These are phyloP conservation scores for Plenodomus tracheiphilus DNA, from an alignment of 2,329 filamentous ascomycete genomes.

Conservation along the genomic window DNA sequence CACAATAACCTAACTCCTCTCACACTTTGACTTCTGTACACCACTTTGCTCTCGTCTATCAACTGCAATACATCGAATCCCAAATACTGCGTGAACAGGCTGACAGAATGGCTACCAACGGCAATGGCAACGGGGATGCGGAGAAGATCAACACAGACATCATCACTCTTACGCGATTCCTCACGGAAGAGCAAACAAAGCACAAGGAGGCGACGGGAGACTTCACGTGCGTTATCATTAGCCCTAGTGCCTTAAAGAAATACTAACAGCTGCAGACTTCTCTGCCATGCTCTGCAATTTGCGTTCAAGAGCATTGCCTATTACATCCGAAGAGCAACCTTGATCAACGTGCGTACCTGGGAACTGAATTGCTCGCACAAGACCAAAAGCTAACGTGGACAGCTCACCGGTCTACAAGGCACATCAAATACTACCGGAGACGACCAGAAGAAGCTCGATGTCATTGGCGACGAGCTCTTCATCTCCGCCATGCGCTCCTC, in stretches of 20 bases:
- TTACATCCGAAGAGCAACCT: slow-evolving; percentile 93
- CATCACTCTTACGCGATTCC: slow-evolving; percentile 89
- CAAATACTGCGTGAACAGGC: not conserved
- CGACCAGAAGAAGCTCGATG: slow-evolving; percentile 99
- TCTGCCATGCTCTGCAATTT: slow-evolving; percentile 98
- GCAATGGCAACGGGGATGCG: slow-evolving; percentile 47
- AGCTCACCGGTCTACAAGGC: slow-evolving; percentile 87
- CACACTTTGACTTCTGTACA: not conserved
- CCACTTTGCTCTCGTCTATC: not conserved
- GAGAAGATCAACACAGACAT: slow-evolving; percentile 96
- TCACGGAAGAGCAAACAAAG: slow-evolving; percentile 94
- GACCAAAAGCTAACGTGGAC: slow-evolving; percentile 16
- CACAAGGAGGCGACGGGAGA: slow-evolving; percentile 95
- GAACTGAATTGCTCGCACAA: not conserved
- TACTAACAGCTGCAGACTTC: slow-evolving; percentile 62
- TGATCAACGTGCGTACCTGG: slow-evolving; percentile 70
- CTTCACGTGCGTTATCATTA: slow-evolving; percentile 80
- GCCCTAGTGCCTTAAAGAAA: too few species aligned
- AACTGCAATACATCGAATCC: not conserved
- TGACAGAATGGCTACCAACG: slow-evolving; percentile 46
- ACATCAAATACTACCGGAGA: slow-evolving; percentile 95
- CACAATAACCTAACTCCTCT: not conserved
- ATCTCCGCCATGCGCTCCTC: slow-evolving; percentile 93
- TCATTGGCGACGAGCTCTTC: slow-evolving; percentile 98
- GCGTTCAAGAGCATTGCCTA: slow-evolving; percentile 99